Evolutionary conservation across 192 early-diverging fungal species (phyloP).

Genomic region (Backusella mclennaniae): DNA sequence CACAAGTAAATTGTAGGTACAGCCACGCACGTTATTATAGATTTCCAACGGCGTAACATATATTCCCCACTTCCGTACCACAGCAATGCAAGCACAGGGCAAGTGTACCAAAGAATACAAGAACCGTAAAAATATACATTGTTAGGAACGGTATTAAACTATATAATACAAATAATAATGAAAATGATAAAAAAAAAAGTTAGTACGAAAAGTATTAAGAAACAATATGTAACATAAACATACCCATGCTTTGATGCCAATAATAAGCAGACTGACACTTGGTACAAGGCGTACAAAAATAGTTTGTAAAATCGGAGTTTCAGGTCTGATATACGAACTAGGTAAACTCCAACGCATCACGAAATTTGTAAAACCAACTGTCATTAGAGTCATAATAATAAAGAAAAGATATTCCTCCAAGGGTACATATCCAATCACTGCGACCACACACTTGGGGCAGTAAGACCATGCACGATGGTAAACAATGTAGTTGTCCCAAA

Average conservation of each 20-base stretch:
- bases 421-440: constrained; percentile 57
- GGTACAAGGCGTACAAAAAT: constrained; percentile 25
- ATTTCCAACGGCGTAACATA: constrained; percentile 33
- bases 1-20: constrained; percentile 49
- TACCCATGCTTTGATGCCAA: constrained; percentile 31
- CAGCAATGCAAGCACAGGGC: constrained; percentile 46
- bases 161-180: neutral
- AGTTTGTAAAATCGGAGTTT: neutral
- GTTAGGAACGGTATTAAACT: constrained; percentile 30
- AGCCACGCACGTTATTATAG: constrained; percentile 18
- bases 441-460: constrained; percentile 42
- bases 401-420: constrained; percentile 62
- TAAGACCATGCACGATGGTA: constrained; percentile 53
- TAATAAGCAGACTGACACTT: constrained; percentile 9
- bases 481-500: constrained; percentile 60
- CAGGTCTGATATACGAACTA: constrained; percentile 22
- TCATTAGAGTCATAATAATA: constrained; percentile 51
- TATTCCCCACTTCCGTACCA: constrained; percentile 50
- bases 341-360: constrained; percentile 39
- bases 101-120: constrained; percentile 45
- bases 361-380: constrained; percentile 31
- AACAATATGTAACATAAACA: neutral
- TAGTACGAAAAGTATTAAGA: neutral
- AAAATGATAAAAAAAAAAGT: neutral
- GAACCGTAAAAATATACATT: constrained; percentile 44